Evolutionary conservation across 169 alveolate genomes (phyloP).

Genomic region (Plasmodium inui): DNA sequence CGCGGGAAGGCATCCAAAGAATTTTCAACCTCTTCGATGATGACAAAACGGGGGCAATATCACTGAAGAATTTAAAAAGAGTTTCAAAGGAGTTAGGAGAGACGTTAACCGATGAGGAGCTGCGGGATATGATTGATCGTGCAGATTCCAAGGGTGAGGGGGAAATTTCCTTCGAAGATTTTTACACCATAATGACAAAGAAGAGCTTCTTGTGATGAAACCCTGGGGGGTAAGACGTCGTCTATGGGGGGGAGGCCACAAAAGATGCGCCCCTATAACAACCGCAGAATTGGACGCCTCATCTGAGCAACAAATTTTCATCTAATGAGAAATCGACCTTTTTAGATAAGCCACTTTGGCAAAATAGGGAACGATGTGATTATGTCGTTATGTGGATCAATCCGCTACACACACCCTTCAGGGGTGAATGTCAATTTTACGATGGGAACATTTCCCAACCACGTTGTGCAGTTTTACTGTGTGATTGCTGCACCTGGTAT

Average conservation of each 20-base stretch:
- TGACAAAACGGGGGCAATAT: conserved; percentile 96
- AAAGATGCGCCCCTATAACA: background rate
- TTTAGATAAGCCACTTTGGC: background rate
- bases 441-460: background rate
- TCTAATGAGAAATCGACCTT: background rate
- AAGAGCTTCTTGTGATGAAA: conserved; percentile 93
- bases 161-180: conserved; percentile 98
- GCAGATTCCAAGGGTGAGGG: conserved; percentile 99
- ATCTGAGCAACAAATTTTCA: background rate
- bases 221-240: background rate
- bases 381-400: too few species aligned
- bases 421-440: background rate
- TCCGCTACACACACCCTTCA: background rate
- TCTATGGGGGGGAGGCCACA: background rate
- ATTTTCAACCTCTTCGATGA: conserved; percentile 98
- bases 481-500: background rate
- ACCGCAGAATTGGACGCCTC: background rate
- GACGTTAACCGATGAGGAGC: conserved; percentile 97
- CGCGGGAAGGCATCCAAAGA: conserved; percentile 97
- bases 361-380: background rate
- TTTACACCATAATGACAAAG: conserved; percentile 98
- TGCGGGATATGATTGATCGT: conserved; percentile 98
- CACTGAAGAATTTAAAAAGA: conserved; percentile 95
- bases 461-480: background rate
- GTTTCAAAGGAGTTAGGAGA: conserved; percentile 99